Percentiles rank a stretch among this genome's conserved stretches.
phyloP scores from a whole-genome alignment of 768 basidiomycete species.

The Termitomyces titanicus region DNA sequence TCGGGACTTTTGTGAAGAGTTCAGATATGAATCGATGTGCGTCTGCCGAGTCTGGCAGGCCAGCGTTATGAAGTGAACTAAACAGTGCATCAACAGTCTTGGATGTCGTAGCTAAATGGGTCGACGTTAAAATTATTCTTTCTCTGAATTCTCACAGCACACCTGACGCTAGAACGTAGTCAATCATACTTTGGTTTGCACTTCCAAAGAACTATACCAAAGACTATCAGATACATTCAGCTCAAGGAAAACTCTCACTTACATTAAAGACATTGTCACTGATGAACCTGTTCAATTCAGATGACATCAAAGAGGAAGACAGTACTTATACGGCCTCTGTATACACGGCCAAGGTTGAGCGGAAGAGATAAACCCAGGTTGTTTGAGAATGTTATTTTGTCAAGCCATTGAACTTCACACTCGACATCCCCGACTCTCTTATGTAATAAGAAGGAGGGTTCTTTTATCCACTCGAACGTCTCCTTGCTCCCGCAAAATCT shows the following conservation, averaged over 20 bases:
- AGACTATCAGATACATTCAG: not conserved
- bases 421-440: too few relatives aligned
- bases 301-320: slow-evolving; percentile 42
- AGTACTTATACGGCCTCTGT: not conserved
- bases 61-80: slow-evolving; percentile 66
- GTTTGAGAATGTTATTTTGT: slow-evolving; percentile 1
- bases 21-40: slow-evolving; percentile 78
- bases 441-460: too few relatives aligned
- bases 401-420: too few relatives aligned
- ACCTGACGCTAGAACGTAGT: slow-evolving; percentile 88
- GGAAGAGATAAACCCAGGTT: not conserved
- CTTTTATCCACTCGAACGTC: too few relatives aligned
- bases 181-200: slow-evolving; percentile 78
- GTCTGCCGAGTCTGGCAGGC: slow-evolving; percentile 77
- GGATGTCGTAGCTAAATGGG: slow-evolving; percentile 63
- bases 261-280: slow-evolving; percentile 76
- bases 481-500: too few relatives aligned
- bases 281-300: slow-evolving; percentile 66
- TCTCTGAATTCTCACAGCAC: slow-evolving; percentile 16
- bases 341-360: too few relatives aligned
- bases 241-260: slow-evolving; percentile 21
- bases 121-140: not conserved
- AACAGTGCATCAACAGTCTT: slow-evolving; percentile 82
- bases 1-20: slow-evolving; percentile 73
- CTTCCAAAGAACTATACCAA: slow-evolving; percentile 69